Percentiles rank a stretch among this genome's conserved stretches.
Evolutionary conservation across 345 rosid species (phyloP).

Genomic region (Moricandia moricandioides): DNA sequence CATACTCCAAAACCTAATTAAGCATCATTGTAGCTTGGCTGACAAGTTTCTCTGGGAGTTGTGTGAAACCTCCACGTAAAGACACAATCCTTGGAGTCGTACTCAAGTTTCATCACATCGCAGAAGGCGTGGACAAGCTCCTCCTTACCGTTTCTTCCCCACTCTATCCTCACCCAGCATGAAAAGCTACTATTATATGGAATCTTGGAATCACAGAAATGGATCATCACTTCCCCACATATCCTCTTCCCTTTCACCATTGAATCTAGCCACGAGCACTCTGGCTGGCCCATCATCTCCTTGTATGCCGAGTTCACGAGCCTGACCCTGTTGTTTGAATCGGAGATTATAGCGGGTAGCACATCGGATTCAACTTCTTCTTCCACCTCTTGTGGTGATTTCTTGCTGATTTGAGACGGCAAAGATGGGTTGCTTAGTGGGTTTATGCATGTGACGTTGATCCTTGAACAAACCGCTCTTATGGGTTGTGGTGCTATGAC

Average conservation of each 20-base stretch:
- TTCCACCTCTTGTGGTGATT: constrained; percentile 60
- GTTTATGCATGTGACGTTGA: constrained; percentile 59
- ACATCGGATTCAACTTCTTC: constrained; percentile 71
- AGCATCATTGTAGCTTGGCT: constrained; percentile 34
- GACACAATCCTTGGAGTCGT: constrained; percentile 66
- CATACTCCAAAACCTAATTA: constrained; percentile 19
- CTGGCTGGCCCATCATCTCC: constrained; percentile 97
- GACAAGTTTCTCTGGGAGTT: constrained; percentile 35
- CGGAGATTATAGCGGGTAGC: constrained; percentile 69
- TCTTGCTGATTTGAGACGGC: constrained; percentile 34
- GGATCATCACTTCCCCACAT: constrained; percentile 74
- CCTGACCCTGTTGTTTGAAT: constrained; percentile 74
- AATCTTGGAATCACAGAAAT: constrained; percentile 40
- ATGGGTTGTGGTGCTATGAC: constrained; percentile 68
- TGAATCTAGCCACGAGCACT: constrained; percentile 81
- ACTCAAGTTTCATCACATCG: constrained; percentile 57
- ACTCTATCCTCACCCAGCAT: constrained; percentile 88
- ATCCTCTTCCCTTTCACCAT: constrained; percentile 66
- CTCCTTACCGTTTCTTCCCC: constrained; percentile 63
- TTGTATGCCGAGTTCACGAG: constrained; percentile 84
- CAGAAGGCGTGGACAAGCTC: constrained; percentile 54
- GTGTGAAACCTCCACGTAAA: constrained; percentile 81
- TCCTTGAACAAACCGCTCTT: constrained; percentile 76
- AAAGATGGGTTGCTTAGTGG: constrained; percentile 8
- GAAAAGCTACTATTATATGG: constrained; percentile 54